Evolutionary conservation across 1,139 yeast species (phyloP).

Genomic region (Yamadazyma oceani): DNA sequence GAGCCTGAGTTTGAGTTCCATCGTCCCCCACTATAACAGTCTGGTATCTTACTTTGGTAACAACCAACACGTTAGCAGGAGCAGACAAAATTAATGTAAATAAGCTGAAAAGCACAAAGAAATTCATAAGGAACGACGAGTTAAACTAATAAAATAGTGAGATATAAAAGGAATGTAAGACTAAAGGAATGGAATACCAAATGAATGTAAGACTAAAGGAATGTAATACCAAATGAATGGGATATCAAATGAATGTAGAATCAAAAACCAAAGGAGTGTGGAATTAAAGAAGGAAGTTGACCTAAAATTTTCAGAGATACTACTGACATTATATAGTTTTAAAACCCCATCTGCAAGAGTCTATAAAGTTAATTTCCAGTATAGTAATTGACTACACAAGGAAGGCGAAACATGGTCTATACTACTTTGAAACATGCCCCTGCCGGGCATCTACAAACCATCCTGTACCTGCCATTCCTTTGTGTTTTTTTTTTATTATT

Average conservation of each 20-base stretch:
- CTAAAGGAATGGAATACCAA: slow-evolving; percentile 1
- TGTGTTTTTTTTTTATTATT: neutral
- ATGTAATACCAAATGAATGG: neutral
- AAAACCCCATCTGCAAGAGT: too few species aligned
- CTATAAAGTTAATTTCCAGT: neutral
- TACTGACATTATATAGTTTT: too few species aligned
- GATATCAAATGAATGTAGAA: neutral
- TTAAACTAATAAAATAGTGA: neutral
- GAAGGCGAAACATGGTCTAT: neutral
- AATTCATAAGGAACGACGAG: slow-evolving; percentile 11
- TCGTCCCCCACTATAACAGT: slow-evolving; percentile 14
- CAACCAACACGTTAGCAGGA: slow-evolving; percentile 18
- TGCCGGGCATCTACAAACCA: neutral
- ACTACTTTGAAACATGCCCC: neutral
- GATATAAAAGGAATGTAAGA: slow-evolving; percentile 3
- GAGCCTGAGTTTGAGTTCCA: slow-evolving; percentile 10
- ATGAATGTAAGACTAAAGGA: neutral
- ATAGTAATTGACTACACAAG: slow-evolving; percentile 1
- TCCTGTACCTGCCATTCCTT: neutral
- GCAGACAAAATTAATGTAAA: slow-evolving; percentile 12
- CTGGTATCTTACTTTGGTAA: slow-evolving; percentile 14
- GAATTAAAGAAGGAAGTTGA: neutral
- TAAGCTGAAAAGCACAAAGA: slow-evolving; percentile 9
- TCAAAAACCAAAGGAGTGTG: neutral
- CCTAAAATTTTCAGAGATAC: too few species aligned